These are phyloP conservation scores for Trichoderma parareesei DNA, from an alignment of 495 filamentous ascomycete species.

Conservation along the genomic window DNA sequence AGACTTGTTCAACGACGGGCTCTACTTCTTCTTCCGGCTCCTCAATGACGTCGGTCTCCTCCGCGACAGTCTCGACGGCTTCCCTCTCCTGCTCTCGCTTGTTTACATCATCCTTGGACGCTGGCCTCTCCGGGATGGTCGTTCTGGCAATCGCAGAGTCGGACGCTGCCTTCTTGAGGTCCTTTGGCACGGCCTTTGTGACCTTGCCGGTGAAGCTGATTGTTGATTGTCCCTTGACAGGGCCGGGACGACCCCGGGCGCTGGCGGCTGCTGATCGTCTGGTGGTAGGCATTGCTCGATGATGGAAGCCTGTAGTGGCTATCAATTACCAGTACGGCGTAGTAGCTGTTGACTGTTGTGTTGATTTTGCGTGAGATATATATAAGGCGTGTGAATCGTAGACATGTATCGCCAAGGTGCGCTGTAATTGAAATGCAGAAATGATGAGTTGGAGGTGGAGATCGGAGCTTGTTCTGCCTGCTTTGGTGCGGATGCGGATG, in stretches of 20 bases:
- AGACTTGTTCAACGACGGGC: neutral
- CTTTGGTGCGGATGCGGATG: neutral
- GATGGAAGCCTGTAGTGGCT: neutral
- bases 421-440: neutral
- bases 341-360: neutral
- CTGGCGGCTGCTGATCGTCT: conserved; percentile 47
- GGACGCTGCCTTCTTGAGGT: conserved; percentile 31
- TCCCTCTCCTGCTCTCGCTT: conserved; percentile 21
- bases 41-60: conserved; percentile 20
- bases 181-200: conserved; percentile 59
- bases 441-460: neutral
- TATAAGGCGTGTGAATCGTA: neutral
- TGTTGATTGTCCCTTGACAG: conserved; percentile 51
- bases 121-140: conserved; percentile 2
- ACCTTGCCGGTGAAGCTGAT: conserved; percentile 70
- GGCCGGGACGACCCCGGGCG: conserved; percentile 33
- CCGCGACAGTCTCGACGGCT: conserved; percentile 19
- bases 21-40: conserved; percentile 16
- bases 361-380: too few relatives aligned
- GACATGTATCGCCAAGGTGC: neutral
- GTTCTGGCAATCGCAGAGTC: conserved; percentile 25
- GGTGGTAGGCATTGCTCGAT: conserved; percentile 56
- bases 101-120: conserved; percentile 39
- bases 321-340: neutral
- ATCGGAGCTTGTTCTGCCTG: neutral